Conservation (phyloP, 768 basidiomycete genomes). For the Auricularia cornea region DNA sequence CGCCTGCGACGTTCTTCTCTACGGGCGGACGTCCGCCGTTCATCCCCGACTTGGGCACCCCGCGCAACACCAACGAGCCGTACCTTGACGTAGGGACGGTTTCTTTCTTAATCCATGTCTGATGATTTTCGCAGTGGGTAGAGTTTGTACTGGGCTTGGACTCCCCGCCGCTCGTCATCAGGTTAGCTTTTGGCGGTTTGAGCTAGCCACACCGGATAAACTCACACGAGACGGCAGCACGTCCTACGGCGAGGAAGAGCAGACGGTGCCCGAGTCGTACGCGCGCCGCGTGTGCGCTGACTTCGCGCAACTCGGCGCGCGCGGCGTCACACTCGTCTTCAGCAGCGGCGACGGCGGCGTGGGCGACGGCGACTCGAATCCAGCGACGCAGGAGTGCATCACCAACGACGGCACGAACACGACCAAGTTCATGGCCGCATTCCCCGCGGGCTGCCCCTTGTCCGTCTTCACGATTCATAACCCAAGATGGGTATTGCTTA, state of each 20-base stretch:
- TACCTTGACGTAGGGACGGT: slow-evolving; percentile 30
- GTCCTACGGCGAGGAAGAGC: slow-evolving; percentile 66
- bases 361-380: slow-evolving; percentile 50
- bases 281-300: slow-evolving; percentile 35
- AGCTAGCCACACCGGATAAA: neutral
- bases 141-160: slow-evolving; percentile 41
- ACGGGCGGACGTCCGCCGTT: slow-evolving; percentile 57
- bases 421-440: slow-evolving; percentile 42
- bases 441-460: slow-evolving; percentile 50
- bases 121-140: slow-evolving; percentile 42
- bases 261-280: slow-evolving; percentile 30
- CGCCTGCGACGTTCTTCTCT: slow-evolving; percentile 49
- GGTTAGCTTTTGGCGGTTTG: neutral
- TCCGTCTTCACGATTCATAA: slow-evolving; percentile 12
- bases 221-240: slow-evolving; percentile 43
- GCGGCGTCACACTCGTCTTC: slow-evolving; percentile 58
- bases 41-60: slow-evolving; percentile 35
- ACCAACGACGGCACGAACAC: slow-evolving; percentile 50
- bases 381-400: slow-evolving; percentile 43
- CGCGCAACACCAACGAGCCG: slow-evolving; percentile 41
- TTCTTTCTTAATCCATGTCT: neutral
- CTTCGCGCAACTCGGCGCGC: slow-evolving; percentile 60
- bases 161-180: slow-evolving; percentile 1
- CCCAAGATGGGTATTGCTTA: neutral
- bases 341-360: slow-evolving; percentile 63